Conservation (phyloP, 2,329 filamentous ascomycete genomes). For the Diaporthe ampelina region DNA sequence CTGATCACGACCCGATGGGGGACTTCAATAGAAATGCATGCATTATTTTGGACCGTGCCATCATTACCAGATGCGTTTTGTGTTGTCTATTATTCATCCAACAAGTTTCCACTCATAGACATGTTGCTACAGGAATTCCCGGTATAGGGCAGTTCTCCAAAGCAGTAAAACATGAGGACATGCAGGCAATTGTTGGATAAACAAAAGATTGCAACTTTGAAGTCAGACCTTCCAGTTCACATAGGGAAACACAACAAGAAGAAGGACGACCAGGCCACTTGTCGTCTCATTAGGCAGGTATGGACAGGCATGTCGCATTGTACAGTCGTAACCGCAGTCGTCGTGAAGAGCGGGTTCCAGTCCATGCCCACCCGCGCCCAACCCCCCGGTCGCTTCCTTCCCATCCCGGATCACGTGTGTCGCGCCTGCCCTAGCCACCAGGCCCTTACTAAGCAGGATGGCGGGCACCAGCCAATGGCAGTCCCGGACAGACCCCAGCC, state of each 20-base stretch:
- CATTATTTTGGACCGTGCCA: background rate
- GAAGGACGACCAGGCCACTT: no score
- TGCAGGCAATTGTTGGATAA: background rate
- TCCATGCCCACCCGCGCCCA: background rate
- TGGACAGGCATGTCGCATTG: background rate
- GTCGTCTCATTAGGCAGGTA: background rate
- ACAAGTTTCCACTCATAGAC: background rate
- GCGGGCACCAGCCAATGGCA: background rate
- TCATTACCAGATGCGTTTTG: background rate
- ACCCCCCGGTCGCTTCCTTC: background rate
- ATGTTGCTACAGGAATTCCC: background rate
- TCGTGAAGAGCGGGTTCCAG: constrained; percentile 6
- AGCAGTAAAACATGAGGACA: background rate
- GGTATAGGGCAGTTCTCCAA: background rate
- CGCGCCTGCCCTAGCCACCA: constrained; percentile 4
- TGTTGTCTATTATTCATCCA: background rate
- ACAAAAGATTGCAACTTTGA: background rate
- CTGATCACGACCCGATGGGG: background rate
- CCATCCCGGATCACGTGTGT: constrained; percentile 23
- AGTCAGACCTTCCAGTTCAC: background rate
- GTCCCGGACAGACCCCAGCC: background rate
- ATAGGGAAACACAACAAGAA: no score
- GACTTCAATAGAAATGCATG: background rate
- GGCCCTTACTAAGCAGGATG: background rate
- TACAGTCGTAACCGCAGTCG: background rate